phyloP scores from a whole-genome alignment of 148 eudicot genomes.

The Rhododendron simsii region DNA sequence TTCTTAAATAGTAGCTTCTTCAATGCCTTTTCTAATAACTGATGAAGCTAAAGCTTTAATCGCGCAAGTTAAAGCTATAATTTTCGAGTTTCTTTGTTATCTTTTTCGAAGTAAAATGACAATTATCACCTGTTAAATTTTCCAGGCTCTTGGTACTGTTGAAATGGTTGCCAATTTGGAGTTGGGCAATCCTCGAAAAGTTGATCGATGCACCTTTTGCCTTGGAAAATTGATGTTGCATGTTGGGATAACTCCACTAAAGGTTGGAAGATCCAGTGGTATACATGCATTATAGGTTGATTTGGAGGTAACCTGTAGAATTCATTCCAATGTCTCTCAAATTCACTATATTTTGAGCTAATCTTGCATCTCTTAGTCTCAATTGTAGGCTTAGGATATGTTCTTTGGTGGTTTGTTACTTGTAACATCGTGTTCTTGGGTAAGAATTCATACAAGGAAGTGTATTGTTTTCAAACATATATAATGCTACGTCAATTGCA shows the following conservation, averaged over 20 bases:
- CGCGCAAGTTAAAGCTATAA: too few relatives aligned
- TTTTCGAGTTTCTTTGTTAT: too few relatives aligned
- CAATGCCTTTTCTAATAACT: too few relatives aligned
- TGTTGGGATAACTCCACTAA: not conserved
- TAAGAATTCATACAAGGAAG: not conserved
- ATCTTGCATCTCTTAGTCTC: not conserved
- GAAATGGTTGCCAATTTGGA: too few relatives aligned
- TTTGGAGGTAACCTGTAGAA: not conserved
- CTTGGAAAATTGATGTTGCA: slow-evolving; percentile 38
- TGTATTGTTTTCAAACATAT: not conserved
- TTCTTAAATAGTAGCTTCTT: too few relatives aligned
- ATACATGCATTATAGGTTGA: not conserved
- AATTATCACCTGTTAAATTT: too few relatives aligned
- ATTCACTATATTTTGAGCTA: not conserved
- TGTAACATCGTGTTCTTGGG: too few relatives aligned
- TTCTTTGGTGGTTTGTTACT: too few relatives aligned
- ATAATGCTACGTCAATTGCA: not conserved
- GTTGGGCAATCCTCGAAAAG: too few relatives aligned
- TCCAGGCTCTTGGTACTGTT: too few relatives aligned
- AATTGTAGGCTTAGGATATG: not conserved
- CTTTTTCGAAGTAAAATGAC: too few relatives aligned
- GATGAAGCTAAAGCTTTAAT: too few relatives aligned
- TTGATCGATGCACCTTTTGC: slow-evolving; percentile 36
- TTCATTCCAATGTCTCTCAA: not conserved
- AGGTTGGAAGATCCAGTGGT: not conserved